Evolutionary conservation across 306 rosid species (phyloP).

Genomic region (Spatholobus suberectus): DNA sequence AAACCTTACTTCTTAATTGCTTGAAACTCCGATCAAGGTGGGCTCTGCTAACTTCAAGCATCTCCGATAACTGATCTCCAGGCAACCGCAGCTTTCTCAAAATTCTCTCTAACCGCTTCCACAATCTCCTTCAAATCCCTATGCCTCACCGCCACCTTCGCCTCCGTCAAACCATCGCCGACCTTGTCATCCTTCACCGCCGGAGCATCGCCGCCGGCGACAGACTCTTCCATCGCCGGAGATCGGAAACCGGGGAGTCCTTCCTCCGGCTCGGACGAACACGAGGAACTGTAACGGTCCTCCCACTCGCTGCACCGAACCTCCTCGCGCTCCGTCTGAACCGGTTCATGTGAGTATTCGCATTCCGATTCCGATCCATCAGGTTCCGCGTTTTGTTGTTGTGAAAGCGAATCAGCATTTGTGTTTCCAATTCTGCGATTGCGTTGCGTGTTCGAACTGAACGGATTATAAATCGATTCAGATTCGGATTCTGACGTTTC

Average conservation of each 20-base stretch:
- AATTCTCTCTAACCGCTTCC: slow-evolving; percentile 75
- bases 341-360: slow-evolving; percentile 1
- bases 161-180: slow-evolving; percentile 51
- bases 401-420: not conserved
- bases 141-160: slow-evolving; percentile 77
- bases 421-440: not conserved
- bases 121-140: slow-evolving; percentile 86
- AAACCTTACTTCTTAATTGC: slow-evolving; percentile 74
- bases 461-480: not conserved
- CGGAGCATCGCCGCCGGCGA: slow-evolving; percentile 36
- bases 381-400: not conserved
- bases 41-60: slow-evolving; percentile 79
- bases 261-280: slow-evolving; percentile 66
- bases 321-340: slow-evolving; percentile 78
- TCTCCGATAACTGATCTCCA: slow-evolving; percentile 81
- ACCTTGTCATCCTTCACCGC: slow-evolving; percentile 43
- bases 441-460: slow-evolving; percentile 22
- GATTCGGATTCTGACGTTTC: slow-evolving; percentile 22
- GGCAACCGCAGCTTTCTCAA: slow-evolving; percentile 80
- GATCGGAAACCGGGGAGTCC: slow-evolving; percentile 47
- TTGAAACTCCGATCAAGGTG: slow-evolving; percentile 86
- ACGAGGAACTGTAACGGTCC: slow-evolving; percentile 74
- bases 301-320: slow-evolving; percentile 98
- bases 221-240: slow-evolving; percentile 49
- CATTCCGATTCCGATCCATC: slow-evolving; percentile 34